phyloP scores from a whole-genome alignment of 1,139 yeast species.

The Yamadazyma kanchanaburiensis region DNA sequence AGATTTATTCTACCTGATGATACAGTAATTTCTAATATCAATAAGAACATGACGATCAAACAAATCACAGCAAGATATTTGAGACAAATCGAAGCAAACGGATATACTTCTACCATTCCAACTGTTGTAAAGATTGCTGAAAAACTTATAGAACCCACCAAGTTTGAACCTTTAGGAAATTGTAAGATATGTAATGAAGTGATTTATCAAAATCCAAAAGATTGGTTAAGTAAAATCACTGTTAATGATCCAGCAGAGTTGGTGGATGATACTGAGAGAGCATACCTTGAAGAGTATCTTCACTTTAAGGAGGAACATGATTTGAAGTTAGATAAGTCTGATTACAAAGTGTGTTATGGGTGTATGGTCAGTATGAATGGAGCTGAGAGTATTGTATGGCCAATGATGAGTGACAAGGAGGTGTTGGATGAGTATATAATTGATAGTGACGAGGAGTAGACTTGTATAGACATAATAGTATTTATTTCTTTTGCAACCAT shows the following conservation, averaged over 20 bases:
- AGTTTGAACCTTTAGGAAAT: slow-evolving; percentile 9
- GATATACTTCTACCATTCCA: slow-evolving; percentile 87
- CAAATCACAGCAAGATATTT: slow-evolving; percentile 78
- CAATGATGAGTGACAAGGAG: slow-evolving; percentile 29
- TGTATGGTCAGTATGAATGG: slow-evolving; percentile 63
- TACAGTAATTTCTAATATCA: slow-evolving; percentile 27
- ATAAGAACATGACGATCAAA: slow-evolving; percentile 74
- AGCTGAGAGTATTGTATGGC: slow-evolving; percentile 52
- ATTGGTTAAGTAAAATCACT: slow-evolving; percentile 75
- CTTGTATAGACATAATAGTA: neutral
- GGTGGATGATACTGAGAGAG: slow-evolving; percentile 45
- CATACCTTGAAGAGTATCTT: slow-evolving; percentile 25
- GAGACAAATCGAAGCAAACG: slow-evolving; percentile 62
- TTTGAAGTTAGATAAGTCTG: slow-evolving; percentile 3
- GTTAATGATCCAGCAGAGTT: slow-evolving; percentile 57
- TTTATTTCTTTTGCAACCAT: slow-evolving; percentile 4
- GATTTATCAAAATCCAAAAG: slow-evolving; percentile 54
- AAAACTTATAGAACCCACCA: slow-evolving; percentile 60
- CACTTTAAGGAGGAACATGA: slow-evolving; percentile 7
- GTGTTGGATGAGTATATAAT: slow-evolving; percentile 52
- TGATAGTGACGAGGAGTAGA: slow-evolving; percentile 7
- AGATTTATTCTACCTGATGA: slow-evolving; percentile 15
- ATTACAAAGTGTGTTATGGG: slow-evolving; percentile 64
- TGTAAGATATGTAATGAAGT: slow-evolving; percentile 55
- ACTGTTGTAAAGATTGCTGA: slow-evolving; percentile 91